A percentile compares a stretch with the other conserved stretches of the same genome.
Conservation (phyloP, 257 asterid species). For the Nicotiana sylvestris region DNA sequence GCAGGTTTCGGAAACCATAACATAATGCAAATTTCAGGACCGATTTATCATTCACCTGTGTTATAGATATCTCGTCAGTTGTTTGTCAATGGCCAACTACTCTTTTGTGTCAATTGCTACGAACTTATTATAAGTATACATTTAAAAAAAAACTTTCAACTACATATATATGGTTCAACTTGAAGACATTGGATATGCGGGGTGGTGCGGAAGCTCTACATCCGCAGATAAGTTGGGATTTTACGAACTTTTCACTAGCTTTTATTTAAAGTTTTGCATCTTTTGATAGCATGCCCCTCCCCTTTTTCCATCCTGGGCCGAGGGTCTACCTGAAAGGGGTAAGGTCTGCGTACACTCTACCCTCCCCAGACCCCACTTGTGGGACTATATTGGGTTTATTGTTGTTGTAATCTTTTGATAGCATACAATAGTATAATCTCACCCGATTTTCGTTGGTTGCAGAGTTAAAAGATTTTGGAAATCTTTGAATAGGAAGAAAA, state of each 20-base stretch:
- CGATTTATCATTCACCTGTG: conserved; percentile 72
- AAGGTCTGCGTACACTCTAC: no score
- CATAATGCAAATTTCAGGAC: conserved; percentile 87
- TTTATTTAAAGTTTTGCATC: not conserved
- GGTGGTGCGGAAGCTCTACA: not conserved
- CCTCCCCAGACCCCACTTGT: no score
- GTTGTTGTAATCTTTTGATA: not conserved
- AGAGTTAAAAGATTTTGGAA: not conserved
- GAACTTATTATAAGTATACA: not conserved
- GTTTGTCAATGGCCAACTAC: not conserved
- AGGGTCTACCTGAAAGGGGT: no score
- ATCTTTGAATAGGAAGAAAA: not conserved
- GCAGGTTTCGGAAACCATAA: conserved; percentile 92
- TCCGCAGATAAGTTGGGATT: not conserved
- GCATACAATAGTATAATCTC: not conserved
- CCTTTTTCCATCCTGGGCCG: no score
- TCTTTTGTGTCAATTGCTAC: not conserved
- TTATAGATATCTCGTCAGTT: conserved; percentile 5
- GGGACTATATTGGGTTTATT: no score
- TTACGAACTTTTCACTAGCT: not conserved
- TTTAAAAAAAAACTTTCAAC: not conserved
- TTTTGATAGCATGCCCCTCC: not conserved
- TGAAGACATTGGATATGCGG: not conserved
- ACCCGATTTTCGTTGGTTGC: not conserved
- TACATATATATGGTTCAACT: not conserved